phyloP scores from a whole-genome alignment of 768 basidiomycete genomes.

The Serendipita indica region DNA sequence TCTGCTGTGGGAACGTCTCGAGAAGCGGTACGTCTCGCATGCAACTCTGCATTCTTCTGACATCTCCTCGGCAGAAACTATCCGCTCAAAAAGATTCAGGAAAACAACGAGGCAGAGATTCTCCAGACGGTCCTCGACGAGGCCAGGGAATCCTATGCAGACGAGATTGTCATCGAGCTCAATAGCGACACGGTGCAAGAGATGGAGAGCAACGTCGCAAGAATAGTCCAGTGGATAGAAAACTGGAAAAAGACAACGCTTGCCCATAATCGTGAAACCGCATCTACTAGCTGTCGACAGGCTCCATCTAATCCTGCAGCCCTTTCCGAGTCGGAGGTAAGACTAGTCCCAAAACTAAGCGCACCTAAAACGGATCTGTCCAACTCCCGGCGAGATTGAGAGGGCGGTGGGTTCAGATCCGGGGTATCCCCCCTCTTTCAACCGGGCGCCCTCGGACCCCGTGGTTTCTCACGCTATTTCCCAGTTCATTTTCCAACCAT shows the following conservation, averaged over 20 bases:
- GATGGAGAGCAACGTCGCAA: constrained; percentile 70
- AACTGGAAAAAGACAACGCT: constrained; percentile 56
- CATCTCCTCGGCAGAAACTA: constrained; percentile 44
- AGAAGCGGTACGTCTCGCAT: constrained; percentile 50
- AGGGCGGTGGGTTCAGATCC: too few relatives aligned
- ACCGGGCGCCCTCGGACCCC: too few relatives aligned
- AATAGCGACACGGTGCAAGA: constrained; percentile 63
- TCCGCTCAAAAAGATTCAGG: constrained; percentile 83
- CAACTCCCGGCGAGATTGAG: too few relatives aligned
- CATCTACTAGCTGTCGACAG: too few relatives aligned
- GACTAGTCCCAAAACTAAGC: too few relatives aligned
- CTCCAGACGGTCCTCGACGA: constrained; percentile 87
- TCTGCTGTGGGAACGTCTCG: constrained; percentile 75
- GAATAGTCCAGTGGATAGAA: constrained; percentile 79
- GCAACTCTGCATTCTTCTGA: neutral
- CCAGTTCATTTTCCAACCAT: too few relatives aligned
- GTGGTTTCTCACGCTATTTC: too few relatives aligned
- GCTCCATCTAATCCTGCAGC: too few relatives aligned
- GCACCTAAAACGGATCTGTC: too few relatives aligned
- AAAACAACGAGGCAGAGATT: constrained; percentile 97
- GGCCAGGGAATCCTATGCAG: constrained; percentile 68
- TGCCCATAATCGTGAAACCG: too few relatives aligned
- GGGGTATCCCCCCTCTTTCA: too few relatives aligned
- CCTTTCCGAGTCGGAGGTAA: too few relatives aligned
- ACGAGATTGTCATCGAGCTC: constrained; percentile 78